These are phyloP conservation scores for Infundibulicybe gibba DNA, from an alignment of 768 basidiomycete species.

Conservation along the genomic window DNA sequence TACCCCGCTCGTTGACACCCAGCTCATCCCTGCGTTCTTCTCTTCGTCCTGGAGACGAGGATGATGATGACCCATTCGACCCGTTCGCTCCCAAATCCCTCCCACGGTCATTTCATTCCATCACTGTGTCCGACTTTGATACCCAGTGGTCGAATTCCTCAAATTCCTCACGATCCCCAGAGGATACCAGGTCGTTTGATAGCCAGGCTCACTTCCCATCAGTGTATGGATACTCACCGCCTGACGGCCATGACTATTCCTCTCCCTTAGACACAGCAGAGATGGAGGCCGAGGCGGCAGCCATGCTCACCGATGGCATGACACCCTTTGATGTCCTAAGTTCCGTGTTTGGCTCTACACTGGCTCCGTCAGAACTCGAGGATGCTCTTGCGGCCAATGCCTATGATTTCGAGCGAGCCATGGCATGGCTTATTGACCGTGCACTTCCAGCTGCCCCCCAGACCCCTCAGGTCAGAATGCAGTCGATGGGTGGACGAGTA, in stretches of 20 bases:
- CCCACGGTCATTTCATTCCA: conserved; percentile 59
- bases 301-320: conserved; percentile 85
- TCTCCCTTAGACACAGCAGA: conserved; percentile 19
- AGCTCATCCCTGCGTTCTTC: conserved; percentile 68
- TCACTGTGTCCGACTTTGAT: conserved; percentile 63
- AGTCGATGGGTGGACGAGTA: conserved; percentile 65
- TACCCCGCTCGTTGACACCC: conserved; percentile 58
- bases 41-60: conserved; percentile 52
- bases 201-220: conserved; percentile 20
- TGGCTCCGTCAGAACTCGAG: conserved; percentile 89
- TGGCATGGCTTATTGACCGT: conserved; percentile 90
- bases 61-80: conserved; percentile 85
- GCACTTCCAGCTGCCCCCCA: conserved; percentile 45
- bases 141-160: conserved; percentile 51
- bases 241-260: conserved; percentile 16
- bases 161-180: conserved; percentile 44
- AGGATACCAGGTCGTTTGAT: conserved; percentile 37
- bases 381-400: conserved; percentile 85
- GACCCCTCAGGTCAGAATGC: conserved; percentile 45
- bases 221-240: conserved; percentile 12
- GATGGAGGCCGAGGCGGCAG: conserved; percentile 46
- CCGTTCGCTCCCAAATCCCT: conserved; percentile 55
- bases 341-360: conserved; percentile 88
- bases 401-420: conserved; percentile 94
- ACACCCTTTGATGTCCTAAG: conserved; percentile 95